Percentiles rank a stretch among this genome's conserved stretches.
Evolutionary conservation across 2,329 filamentous ascomycete species (phyloP).

Genomic region (Trichoderma sp.): DNA sequence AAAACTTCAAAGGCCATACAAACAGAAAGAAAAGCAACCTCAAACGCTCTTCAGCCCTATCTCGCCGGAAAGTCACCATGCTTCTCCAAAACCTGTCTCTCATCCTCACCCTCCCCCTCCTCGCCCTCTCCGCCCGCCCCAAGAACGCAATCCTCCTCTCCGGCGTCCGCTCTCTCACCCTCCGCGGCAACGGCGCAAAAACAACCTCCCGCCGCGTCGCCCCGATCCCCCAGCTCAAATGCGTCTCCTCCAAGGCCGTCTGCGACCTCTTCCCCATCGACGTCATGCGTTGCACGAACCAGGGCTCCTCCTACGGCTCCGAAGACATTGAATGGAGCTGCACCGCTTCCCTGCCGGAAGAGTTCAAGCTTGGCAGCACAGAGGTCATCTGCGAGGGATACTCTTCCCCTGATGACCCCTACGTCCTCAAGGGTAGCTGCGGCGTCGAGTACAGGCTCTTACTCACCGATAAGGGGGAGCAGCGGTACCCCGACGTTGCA

Average conservation of each 20-base stretch:
- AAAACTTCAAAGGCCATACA: neutral
- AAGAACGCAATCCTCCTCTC: constrained; percentile 59
- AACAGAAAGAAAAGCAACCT: neutral
- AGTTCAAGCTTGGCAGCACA: constrained; percentile 74
- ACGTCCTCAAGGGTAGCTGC: constrained; percentile 89
- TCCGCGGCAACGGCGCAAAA: constrained; percentile 63
- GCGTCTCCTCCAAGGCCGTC: constrained; percentile 65
- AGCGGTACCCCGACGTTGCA: constrained; percentile 63
- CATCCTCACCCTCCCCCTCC: constrained; percentile 35
- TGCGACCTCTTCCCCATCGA: constrained; percentile 74
- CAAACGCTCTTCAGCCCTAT: neutral
- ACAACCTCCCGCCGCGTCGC: constrained; percentile 77
- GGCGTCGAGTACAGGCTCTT: constrained; percentile 85
- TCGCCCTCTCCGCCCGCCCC: constrained; percentile 40
- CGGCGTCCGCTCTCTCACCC: constrained; percentile 73
- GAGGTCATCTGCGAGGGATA: constrained; percentile 96
- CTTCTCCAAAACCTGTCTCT: constrained; percentile 33
- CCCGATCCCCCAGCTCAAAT: constrained; percentile 77
- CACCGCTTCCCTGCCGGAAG: constrained; percentile 61
- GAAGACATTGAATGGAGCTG: constrained; percentile 94
- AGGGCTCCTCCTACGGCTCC: constrained; percentile 74
- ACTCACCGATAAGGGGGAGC: constrained; percentile 75
- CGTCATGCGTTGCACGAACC: constrained; percentile 86
- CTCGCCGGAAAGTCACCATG: constrained; percentile 34
- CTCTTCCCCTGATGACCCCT: constrained; percentile 71